Conservation (phyloP, 169 alveolate species). For the Babesia caballi region DNA sequence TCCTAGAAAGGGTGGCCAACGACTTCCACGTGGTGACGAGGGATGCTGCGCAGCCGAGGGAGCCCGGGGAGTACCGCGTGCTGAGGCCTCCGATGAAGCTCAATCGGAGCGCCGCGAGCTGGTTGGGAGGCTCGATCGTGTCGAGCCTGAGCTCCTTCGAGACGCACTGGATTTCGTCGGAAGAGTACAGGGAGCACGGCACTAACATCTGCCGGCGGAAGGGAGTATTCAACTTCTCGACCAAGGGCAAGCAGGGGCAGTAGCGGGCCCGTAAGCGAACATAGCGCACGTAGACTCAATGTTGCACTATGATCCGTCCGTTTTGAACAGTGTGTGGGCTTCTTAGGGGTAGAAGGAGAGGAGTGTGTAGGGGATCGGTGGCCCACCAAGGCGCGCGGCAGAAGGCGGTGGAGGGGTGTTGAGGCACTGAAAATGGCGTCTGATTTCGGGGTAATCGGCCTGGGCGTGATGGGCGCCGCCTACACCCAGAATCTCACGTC, state of each 20-base stretch:
- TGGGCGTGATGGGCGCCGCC: constrained; percentile 85
- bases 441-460: constrained; percentile 80
- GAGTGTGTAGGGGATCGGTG: background rate
- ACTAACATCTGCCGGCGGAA: constrained; percentile 25
- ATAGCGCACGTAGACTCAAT: too few relatives aligned
- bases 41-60: background rate
- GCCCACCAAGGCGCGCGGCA: background rate
- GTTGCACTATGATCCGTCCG: too few relatives aligned
- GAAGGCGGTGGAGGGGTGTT: too few relatives aligned
- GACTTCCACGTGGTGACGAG: background rate
- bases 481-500: constrained; percentile 73
- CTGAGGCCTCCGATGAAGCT: background rate
- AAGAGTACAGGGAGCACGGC: constrained; percentile 91
- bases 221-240: background rate
- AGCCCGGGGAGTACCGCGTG: background rate
- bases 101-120: constrained; percentile 85
- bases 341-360: background rate
- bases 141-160: constrained; percentile 94
- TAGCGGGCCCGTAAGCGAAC: too few relatives aligned
- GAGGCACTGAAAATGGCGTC: constrained; percentile 31
- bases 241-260: too few relatives aligned
- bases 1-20: background rate
- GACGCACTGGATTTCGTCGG: constrained; percentile 91
- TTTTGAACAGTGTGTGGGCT: background rate
- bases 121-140: constrained; percentile 97